Base-by-base conservation (phyloP, 768 basidiomycete genomes). In the Russula emetica region DNA sequence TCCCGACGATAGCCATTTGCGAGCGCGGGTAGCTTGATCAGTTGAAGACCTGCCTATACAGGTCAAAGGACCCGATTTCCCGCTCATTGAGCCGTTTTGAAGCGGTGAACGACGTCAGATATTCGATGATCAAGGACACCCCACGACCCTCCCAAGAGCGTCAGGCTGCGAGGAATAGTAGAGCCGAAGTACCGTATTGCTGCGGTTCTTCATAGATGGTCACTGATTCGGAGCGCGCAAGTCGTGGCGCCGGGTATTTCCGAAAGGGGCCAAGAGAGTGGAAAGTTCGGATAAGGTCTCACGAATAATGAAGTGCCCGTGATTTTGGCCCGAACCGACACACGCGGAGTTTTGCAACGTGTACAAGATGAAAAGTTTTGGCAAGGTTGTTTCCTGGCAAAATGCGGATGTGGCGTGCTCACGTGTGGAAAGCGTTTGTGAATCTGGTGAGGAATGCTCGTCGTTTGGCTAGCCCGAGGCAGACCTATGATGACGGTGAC, bases 321-420 rank as follows among this genome's bases (percentile, higher is more conserved):
- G 49, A 64, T 38, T 53, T 53, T 65, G 59, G 64, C 55, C 47
- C 47, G 54, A 56, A 65, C 64, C 64, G 64, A 65, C 51, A 65
- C 64, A 61, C 64, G 60, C 64, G 64, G 64, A 65, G 64, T 56
- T 55, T 65, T 65, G 64, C 64, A 65, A 60, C 63, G 63, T 64
- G 63, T 50, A 30, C 59, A 51, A 61, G 60, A 61, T 61, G 64
- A 65, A 61, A 65, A 45, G 55, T 42, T 64, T 64, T 60, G 63
- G 63, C 54, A 64, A 47, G 63, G 58, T 52, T 40, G 49, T 65
- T 56, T 51, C 64, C 64, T 61, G 64, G 64, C 59, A 57, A 57
- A 65, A 65, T 57, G 64, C 64, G 64, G 59, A 61, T 65, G 64
- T 65, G 64, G 64, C 64, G 64, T 65, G 64, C 64, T 65, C 64